A percentile compares a stretch with the other conserved stretches of the same genome.
These are phyloP conservation scores for Candida saitoana DNA, from an alignment of 805 yeast genomes.

Conservation along the genomic window DNA sequence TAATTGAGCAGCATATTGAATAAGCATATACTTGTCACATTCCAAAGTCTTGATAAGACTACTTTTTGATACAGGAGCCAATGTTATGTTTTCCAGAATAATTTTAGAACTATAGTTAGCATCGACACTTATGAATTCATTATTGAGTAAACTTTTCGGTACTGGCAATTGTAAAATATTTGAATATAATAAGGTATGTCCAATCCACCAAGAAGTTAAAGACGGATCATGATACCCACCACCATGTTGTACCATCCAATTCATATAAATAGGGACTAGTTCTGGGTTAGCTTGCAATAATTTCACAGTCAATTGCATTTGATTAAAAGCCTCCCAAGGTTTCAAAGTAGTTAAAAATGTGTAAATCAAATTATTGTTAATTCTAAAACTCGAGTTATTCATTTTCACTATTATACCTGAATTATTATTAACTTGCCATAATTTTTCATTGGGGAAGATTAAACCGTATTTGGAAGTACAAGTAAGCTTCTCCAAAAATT, in stretches of 20 bases:
- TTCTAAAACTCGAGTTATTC: conserved; percentile 50
- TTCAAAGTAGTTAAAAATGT: conserved; percentile 60
- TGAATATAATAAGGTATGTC: conserved; percentile 60
- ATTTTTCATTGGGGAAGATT: conserved; percentile 42
- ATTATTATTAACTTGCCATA: conserved; percentile 36
- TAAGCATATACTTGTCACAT: conserved; percentile 44
- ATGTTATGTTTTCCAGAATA: conserved; percentile 56
- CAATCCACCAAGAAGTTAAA: conserved; percentile 77
- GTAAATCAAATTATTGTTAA: conserved; percentile 66
- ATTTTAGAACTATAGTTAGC: conserved; percentile 11
- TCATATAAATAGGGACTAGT: conserved; percentile 65
- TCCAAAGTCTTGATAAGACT: conserved; percentile 56
- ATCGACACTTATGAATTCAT: conserved; percentile 6
- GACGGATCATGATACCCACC: conserved; percentile 78
- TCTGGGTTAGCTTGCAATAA: conserved; percentile 60
- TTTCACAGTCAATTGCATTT: conserved; percentile 49
- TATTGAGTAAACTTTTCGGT: conserved; percentile 30
- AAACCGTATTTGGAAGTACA: conserved; percentile 50
- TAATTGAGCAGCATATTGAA: conserved; percentile 62
- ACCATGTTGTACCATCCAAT: conserved; percentile 48
- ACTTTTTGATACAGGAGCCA: conserved; percentile 57
- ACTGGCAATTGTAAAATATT: conserved; percentile 56
- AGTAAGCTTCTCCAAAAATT: conserved; percentile 46
- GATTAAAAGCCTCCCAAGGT: conserved; percentile 75
- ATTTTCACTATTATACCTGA: conserved; percentile 44